phyloP scores from a whole-genome alignment of 2,329 filamentous ascomycete genomes.

The Ophiosphaerella narmari region DNA sequence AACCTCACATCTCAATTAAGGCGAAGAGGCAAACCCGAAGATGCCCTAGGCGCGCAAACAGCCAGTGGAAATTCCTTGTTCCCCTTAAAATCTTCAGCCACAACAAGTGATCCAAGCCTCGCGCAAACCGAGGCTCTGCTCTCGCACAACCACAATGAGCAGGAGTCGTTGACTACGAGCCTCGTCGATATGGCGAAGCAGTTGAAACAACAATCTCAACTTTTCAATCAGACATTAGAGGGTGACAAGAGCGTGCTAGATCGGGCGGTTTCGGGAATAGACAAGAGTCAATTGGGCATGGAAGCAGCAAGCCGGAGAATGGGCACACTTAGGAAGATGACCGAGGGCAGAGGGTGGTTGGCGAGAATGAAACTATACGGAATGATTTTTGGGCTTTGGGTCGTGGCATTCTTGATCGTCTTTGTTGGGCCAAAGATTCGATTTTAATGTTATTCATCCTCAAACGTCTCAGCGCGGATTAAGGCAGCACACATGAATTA shows the following conservation, averaged over 20 bases:
- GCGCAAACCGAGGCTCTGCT: conserved; percentile 67
- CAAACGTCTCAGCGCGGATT: too few relatives aligned
- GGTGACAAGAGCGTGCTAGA: conserved; percentile 73
- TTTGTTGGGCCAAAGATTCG: conserved; percentile 86
- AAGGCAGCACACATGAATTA: too few relatives aligned
- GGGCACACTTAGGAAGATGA: conserved; percentile 77
- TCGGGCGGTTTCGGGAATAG: conserved; percentile 73
- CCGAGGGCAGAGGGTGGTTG: conserved; percentile 87
- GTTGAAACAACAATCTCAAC: conserved; percentile 74
- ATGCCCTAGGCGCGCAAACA: conserved; percentile 25
- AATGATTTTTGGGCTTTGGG: conserved; percentile 80
- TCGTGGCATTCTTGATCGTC: conserved; percentile 77
- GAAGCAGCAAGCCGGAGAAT: conserved; percentile 76
- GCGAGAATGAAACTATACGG: conserved; percentile 82
- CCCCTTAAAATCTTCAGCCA: conserved; percentile 39
- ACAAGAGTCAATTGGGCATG: conserved; percentile 76
- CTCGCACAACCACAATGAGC: conserved; percentile 76
- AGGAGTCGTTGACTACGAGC: conserved; percentile 79
- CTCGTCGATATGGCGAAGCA: conserved; percentile 79
- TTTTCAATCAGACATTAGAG: conserved; percentile 74
- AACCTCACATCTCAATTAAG: conserved; percentile 42
- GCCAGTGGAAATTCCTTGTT: conserved; percentile 48
- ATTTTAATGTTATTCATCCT: conserved; percentile 59
- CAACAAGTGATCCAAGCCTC: conserved; percentile 31
- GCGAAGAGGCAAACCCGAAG: conserved; percentile 31